Evolutionary conservation across 1,284 basidiomycete genomes (phyloP).

Genomic region (Heliocybe sulcata): DNA sequence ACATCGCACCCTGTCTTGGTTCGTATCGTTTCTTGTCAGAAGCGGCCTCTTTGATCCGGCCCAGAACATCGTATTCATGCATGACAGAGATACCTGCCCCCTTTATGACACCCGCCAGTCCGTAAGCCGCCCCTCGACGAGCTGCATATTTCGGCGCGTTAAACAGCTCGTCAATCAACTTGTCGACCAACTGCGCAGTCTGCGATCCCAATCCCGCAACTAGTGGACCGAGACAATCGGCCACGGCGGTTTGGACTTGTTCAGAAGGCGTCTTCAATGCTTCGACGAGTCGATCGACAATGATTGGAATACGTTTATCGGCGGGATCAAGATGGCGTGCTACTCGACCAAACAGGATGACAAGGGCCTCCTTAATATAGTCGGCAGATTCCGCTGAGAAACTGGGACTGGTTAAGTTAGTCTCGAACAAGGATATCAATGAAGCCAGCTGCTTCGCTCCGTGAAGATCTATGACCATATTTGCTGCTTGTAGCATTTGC

Average conservation of each 20-base stretch:
- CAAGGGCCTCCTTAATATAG: conserved; percentile 90
- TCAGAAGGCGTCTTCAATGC: conserved; percentile 94
- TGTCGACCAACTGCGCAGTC: conserved; percentile 66
- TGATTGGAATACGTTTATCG: conserved; percentile 74
- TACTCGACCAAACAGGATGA: conserved; percentile 91
- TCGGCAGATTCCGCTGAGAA: conserved; percentile 72
- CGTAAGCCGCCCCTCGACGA: conserved; percentile 93
- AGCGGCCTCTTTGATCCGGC: conserved; percentile 67
- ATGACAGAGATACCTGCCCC: conserved; percentile 85
- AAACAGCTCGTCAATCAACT: conserved; percentile 73
- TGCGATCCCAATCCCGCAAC: conserved; percentile 67
- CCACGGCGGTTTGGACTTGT: conserved; percentile 94
- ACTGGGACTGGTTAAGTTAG: conserved; percentile 59
- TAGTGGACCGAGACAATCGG: conserved; percentile 89
- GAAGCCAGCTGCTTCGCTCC: conserved; percentile 70
- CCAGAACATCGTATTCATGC: conserved; percentile 79
- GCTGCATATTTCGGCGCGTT: conserved; percentile 83
- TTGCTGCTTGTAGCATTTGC: conserved; percentile 85
- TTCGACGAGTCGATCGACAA: conserved; percentile 87
- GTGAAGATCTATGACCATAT: conserved; percentile 77
- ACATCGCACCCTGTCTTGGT: conserved; percentile 89
- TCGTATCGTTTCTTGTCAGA: conserved; percentile 91
- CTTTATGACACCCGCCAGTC: conserved; percentile 88
- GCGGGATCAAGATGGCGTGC: conserved; percentile 81
- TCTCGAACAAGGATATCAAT: conserved; percentile 85